phyloP scores from a whole-genome alignment of 768 basidiomycete species.

The Tricholoma terreum region DNA sequence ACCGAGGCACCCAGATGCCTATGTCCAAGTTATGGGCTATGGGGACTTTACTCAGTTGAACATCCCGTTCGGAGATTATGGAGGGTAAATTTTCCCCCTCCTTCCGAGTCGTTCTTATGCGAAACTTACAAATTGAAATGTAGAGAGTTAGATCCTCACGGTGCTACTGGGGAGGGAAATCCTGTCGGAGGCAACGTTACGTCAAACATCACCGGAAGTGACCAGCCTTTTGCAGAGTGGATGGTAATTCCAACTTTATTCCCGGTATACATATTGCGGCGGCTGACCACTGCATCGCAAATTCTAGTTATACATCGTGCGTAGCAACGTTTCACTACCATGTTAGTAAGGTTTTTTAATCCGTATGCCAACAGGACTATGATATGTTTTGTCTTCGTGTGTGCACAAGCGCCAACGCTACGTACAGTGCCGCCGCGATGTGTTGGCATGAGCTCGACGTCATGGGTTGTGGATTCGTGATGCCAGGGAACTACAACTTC shows the following conservation, averaged over 20 bases:
- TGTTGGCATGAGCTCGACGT: conserved; percentile 46
- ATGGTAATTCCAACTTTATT: conserved; percentile 29
- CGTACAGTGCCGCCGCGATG: conserved; percentile 40
- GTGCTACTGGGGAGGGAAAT: conserved; percentile 38
- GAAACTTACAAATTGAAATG: background rate
- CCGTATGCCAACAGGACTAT: conserved; percentile 21
- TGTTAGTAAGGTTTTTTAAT: background rate
- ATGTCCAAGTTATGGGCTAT: conserved; percentile 40
- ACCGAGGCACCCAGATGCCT: conserved; percentile 27
- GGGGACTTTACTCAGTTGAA: conserved; percentile 43
- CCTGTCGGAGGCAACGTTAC: conserved; percentile 47
- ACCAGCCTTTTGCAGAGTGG: conserved; percentile 39
- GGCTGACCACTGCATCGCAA: background rate
- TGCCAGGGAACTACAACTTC: conserved; percentile 44
- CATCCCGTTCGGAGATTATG: conserved; percentile 37
- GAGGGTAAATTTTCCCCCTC: conserved; percentile 26
- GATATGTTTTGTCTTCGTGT: conserved; percentile 41
- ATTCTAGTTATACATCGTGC: conserved; percentile 30
- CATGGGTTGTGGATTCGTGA: conserved; percentile 44
- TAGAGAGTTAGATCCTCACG: conserved; percentile 45
- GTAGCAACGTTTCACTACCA: conserved; percentile 2
- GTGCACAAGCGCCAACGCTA: conserved; percentile 42
- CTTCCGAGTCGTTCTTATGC: background rate
- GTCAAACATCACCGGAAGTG: conserved; percentile 37
- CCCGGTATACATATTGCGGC: background rate